phyloP scores from a whole-genome alignment of 768 basidiomycete species.

The Leccinellum albellum region DNA sequence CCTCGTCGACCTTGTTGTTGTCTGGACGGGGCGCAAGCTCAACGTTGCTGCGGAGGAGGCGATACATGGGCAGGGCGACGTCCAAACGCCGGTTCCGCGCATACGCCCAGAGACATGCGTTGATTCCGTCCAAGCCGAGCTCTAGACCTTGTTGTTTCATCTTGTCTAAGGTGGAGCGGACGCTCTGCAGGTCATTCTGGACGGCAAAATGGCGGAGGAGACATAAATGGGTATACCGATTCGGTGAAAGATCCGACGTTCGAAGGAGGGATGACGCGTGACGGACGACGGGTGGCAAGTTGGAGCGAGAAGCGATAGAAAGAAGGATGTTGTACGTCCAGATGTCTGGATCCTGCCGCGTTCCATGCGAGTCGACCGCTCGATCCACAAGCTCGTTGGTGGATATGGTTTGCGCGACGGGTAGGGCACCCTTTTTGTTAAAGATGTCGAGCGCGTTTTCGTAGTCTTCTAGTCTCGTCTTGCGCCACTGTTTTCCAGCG shows the following conservation, averaged over 20 bases:
- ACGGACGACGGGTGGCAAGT: constrained; percentile 38
- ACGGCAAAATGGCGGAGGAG: constrained; percentile 54
- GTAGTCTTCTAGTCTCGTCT: constrained; percentile 54
- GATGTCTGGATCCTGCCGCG: constrained; percentile 51
- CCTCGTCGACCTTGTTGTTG: constrained; percentile 35
- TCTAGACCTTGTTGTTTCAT: constrained; percentile 50
- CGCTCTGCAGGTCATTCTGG: constrained; percentile 44
- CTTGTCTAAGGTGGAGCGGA: constrained; percentile 52
- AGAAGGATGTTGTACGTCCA: constrained; percentile 68
- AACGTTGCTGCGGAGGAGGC: constrained; percentile 54
- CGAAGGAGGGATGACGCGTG: constrained; percentile 54
- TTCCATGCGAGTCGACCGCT: not conserved
- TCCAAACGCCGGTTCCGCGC: constrained; percentile 49
- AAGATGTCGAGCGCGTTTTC: constrained; percentile 56
- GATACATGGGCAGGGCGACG: constrained; percentile 59
- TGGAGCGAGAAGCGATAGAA: constrained; percentile 55
- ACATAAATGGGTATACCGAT: constrained; percentile 58
- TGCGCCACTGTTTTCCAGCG: constrained; percentile 64
- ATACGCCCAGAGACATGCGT: constrained; percentile 70
- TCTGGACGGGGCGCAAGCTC: constrained; percentile 34
- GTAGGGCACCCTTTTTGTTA: constrained; percentile 51
- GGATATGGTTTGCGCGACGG: not conserved
- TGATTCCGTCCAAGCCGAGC: constrained; percentile 63
- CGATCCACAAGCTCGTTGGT: constrained; percentile 12
- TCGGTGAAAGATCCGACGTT: constrained; percentile 51